A percentile compares a stretch with the other conserved stretches of the same genome.
These are phyloP conservation scores for Pseudofabraea citricarpa DNA, from an alignment of 2,329 filamentous ascomycete genomes.

Conservation along the genomic window DNA sequence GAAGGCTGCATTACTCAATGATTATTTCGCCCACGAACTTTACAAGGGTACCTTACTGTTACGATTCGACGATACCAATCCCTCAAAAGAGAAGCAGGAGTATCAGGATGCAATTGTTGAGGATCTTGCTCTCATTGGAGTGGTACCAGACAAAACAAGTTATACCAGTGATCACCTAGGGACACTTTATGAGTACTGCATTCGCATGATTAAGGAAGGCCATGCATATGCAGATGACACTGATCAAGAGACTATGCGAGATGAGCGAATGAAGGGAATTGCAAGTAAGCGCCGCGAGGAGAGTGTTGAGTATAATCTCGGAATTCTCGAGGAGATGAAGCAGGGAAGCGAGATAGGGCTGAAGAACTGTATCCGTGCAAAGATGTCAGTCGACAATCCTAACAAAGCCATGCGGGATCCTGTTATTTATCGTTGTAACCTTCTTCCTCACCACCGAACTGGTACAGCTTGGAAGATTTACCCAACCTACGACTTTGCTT, in stretches of 20 bases:
- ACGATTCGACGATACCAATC: slow-evolving; percentile 96
- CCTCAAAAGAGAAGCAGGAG: slow-evolving; percentile 94
- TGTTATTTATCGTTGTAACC: slow-evolving; percentile 94
- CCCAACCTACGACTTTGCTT: slow-evolving; percentile 83
- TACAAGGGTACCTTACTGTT: slow-evolving; percentile 89
- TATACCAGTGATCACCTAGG: slow-evolving; percentile 97
- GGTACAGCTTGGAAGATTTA: slow-evolving; percentile 80
- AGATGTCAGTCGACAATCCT: slow-evolving; percentile 84
- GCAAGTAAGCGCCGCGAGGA: slow-evolving; percentile 77
- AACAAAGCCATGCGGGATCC: slow-evolving; percentile 97
- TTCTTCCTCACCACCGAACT: slow-evolving; percentile 81
- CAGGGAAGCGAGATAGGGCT: slow-evolving; percentile 72
- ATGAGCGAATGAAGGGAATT: slow-evolving; percentile 79
- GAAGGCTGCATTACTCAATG: slow-evolving; percentile 88
- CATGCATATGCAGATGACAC: slow-evolving; percentile 95
- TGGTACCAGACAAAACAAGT: slow-evolving; percentile 79
- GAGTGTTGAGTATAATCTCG: slow-evolving; percentile 75
- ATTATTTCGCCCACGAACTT: slow-evolving; percentile 93
- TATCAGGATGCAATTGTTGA: slow-evolving; percentile 91
- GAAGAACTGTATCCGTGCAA: slow-evolving; percentile 89
- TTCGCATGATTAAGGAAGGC: slow-evolving; percentile 80
- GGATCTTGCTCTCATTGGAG: slow-evolving; percentile 85
- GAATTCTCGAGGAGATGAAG: slow-evolving; percentile 92
- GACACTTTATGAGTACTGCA: slow-evolving; percentile 78
- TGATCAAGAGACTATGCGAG: slow-evolving; percentile 79